Base-by-base conservation (phyloP, 164 flowering plant species). In the Vitis rupestris region DNA sequence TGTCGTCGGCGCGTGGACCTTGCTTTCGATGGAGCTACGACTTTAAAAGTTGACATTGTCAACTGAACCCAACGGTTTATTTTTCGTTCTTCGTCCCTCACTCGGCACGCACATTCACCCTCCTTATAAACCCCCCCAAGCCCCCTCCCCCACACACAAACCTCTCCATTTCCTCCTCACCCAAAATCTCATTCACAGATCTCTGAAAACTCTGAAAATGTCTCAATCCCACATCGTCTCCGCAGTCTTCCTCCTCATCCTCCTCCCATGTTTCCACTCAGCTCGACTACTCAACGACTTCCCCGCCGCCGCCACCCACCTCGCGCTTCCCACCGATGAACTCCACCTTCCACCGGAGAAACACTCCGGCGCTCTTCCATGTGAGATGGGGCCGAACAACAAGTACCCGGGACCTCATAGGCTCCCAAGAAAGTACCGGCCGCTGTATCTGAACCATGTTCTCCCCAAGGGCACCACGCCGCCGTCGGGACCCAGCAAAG, bases 401-500 rank as follows among this genome's bases (percentile, higher is more conserved):
- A 17, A 71, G 12, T 11, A 31, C 3, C 6, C 11, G 37, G 65
- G 11, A 16, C 10, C 50, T 10, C 19, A 60, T 19, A 58, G 54
- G n/a, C 44, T 29, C 15, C 11, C 48, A 52, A 47, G 76, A n/a
- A 72, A 62, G 29, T 78, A 73, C 59, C 72, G 76, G 31, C 66
- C 63, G 27, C 4, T 79, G 72, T n/a, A 79, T 59, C 66, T 84
- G 3, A 77, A 63, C 44, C 44, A 37, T 60, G 10, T 70, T 59
- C 84, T 85, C 56, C 88, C 86, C 0, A 85, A 82, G 56, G 83
- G 84, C 1, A 23, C 48, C 4, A 1, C 51, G 49, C 78, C 84
- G 2, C 82, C 88, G 0, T 82, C 86, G 0, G 86, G 78, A 8
- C 86, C 88, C 9, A 81, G 88, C 82, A 74, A 71, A 67, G 76